Percentiles rank a stretch among this genome's conserved stretches.
Evolutionary conservation across 148 eudicot species (phyloP).

Genomic region (Fagopyrum tataricum): DNA sequence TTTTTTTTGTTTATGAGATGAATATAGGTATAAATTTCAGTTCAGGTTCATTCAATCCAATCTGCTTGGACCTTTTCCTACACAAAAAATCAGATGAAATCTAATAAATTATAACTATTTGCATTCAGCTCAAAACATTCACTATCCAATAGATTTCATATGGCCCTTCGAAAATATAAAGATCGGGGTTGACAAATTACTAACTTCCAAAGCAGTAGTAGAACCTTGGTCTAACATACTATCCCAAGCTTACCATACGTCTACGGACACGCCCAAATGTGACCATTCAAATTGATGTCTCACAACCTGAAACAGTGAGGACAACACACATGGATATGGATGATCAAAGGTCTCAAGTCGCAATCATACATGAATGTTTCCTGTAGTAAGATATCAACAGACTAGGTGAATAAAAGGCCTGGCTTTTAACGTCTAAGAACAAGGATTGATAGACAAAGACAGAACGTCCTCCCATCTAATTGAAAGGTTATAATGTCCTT

Average conservation of each 20-base stretch:
- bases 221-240: no score
- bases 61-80: background rate
- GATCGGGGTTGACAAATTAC: no score
- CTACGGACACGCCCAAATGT: background rate
- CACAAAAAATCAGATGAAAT: background rate
- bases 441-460: background rate
- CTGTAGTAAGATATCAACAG: background rate
- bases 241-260: background rate
- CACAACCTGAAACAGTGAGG: slow-evolving; percentile 2
- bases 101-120: background rate
- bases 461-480: background rate
- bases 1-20: no score
- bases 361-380: background rate
- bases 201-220: no score
- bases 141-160: background rate
- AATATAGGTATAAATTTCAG: background rate
- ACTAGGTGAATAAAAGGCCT: background rate
- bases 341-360: background rate
- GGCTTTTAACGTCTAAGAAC: background rate
- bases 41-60: background rate
- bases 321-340: background rate
- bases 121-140: background rate
- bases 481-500: background rate
- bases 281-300: background rate
- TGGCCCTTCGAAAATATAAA: background rate